phyloP scores from a whole-genome alignment of 2,329 filamentous ascomycete species.

The Xylariaceae sp. region DNA sequence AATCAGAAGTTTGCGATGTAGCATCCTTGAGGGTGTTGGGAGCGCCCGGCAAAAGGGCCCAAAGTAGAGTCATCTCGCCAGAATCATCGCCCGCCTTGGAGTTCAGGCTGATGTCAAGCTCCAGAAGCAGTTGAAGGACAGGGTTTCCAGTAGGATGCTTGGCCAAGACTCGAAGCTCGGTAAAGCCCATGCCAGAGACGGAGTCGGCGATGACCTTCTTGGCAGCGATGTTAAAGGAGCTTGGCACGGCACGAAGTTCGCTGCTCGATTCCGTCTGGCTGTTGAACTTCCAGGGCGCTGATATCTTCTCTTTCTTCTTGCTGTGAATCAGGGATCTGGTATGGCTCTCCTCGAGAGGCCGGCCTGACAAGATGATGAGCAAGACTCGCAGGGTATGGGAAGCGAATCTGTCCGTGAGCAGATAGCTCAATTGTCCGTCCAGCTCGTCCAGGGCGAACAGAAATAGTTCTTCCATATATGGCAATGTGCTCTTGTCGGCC shows the following conservation, averaged over 20 bases:
- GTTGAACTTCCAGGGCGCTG: conserved; percentile 47
- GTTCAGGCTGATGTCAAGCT: conserved; percentile 73
- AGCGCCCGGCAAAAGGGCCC: conserved; percentile 69
- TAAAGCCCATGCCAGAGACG: conserved; percentile 66
- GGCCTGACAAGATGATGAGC: conserved; percentile 75
- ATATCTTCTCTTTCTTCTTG: conserved; percentile 82
- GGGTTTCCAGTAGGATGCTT: conserved; percentile 89
- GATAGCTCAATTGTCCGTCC: conserved; percentile 72
- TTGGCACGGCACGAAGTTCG: conserved; percentile 57
- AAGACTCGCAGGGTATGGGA: conserved; percentile 86
- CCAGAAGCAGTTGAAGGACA: conserved; percentile 81
- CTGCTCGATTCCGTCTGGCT: conserved; percentile 38
- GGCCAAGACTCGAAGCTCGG: conserved; percentile 73
- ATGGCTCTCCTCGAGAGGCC: conserved; percentile 63
- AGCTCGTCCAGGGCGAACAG: conserved; percentile 78
- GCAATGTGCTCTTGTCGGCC: conserved; percentile 39
- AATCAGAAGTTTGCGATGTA: conserved; percentile 63
- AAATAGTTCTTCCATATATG: conserved; percentile 78
- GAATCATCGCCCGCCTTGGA: conserved; percentile 45
- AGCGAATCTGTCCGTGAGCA: conserved; percentile 82
- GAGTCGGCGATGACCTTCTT: conserved; percentile 77
- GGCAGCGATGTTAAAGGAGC: conserved; percentile 67
- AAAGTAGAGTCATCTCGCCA: conserved; percentile 52
- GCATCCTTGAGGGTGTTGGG: conserved; percentile 63
- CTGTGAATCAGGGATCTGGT: conserved; percentile 75